A percentile compares a stretch with the other conserved stretches of the same genome.
These are phyloP conservation scores for Hypoxylon sp. DNA, from an alignment of 2,329 filamentous ascomycete species.

Conservation along the genomic window DNA sequence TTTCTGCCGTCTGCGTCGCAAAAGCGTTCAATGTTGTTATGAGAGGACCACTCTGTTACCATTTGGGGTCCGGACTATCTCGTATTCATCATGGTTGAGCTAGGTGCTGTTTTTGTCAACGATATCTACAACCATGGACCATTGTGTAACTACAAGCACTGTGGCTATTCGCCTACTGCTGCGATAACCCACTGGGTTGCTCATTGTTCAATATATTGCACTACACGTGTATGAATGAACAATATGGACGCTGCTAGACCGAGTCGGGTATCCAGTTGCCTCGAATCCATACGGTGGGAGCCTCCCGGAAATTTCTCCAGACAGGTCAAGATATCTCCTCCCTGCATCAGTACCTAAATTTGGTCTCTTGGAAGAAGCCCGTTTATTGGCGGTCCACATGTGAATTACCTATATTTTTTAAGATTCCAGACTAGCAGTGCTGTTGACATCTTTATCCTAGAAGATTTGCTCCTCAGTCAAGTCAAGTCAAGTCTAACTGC, in stretches of 20 bases:
- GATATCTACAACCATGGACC: conserved; percentile 27
- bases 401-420: conserved; percentile 21
- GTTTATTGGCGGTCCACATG: conserved; percentile 35
- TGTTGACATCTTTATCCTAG: conserved; percentile 26
- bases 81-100: conserved; percentile 28
- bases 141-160: conserved; percentile 19
- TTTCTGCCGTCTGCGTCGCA: conserved; percentile 8
- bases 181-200: conserved; percentile 31
- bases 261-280: conserved; percentile 38
- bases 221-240: conserved; percentile 44
- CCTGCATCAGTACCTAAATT: conserved; percentile 47
- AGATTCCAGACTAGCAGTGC: conserved; percentile 15
- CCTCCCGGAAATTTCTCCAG: conserved; percentile 30
- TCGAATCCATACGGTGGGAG: conserved; percentile 25
- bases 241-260: conserved; percentile 35
- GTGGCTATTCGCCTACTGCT: conserved; percentile 23
- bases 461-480: conserved; percentile 22
- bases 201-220: conserved; percentile 31
- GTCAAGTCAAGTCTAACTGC: conserved; percentile 9
- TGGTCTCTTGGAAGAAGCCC: conserved; percentile 29
- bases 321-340: conserved; percentile 35
- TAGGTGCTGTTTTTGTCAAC: conserved; percentile 15
- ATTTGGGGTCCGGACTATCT: conserved; percentile 18
- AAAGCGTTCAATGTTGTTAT: conserved; percentile 6
- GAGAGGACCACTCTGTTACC: conserved; percentile 20